Evolutionary conservation across 805 yeast species (phyloP), one percentile per base, ranked within the genome.

Genomic region (Starmerella floris): DNA sequence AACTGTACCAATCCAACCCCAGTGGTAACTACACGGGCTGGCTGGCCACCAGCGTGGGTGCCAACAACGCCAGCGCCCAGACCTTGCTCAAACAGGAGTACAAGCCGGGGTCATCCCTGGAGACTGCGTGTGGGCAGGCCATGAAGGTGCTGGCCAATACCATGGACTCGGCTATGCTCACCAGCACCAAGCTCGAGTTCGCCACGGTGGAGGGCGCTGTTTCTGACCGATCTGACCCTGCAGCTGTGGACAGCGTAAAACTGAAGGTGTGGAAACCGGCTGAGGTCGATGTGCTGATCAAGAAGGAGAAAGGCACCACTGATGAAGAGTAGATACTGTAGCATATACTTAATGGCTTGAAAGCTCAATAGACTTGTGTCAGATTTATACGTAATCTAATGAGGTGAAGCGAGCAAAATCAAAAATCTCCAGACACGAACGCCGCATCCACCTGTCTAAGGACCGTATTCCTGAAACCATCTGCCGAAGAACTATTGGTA

Each of bases 11-110:
- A 5, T 81, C 94, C 21, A 91, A 91, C 60, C 99, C 99, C 13
- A 83, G 95, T 0, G 99, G 99, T 23, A 91, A 91, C 65, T 91
- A 87, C 62, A 76, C 94, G 19, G 97, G 98, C 22, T 91, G 99
- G 99, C 85, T 83, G 64, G 98, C 98, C 35, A 88, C 95, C 27
- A 73, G 84, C 54, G 87, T 91, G 46, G 99, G 99, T 33, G 95
- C 96, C 39, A 91, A 91, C 66, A 85, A 84, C 50, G 75, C 94
- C 6, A 87, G 95, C 35, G 96, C 96, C 1, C 98, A 91, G 66
- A 88, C 98, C 1, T 66, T 91, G 50, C 70, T 91, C 58, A 91
- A 91, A 64, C 94, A 87, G 66, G 98, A 91, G 56, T 91, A 83
- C 67, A 84, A 81, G 59, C 88, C 83, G 54, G 91, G 81, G 44